phyloP scores from a whole-genome alignment of 73 alveolate genomes.

The Stentor roeselii region DNA sequence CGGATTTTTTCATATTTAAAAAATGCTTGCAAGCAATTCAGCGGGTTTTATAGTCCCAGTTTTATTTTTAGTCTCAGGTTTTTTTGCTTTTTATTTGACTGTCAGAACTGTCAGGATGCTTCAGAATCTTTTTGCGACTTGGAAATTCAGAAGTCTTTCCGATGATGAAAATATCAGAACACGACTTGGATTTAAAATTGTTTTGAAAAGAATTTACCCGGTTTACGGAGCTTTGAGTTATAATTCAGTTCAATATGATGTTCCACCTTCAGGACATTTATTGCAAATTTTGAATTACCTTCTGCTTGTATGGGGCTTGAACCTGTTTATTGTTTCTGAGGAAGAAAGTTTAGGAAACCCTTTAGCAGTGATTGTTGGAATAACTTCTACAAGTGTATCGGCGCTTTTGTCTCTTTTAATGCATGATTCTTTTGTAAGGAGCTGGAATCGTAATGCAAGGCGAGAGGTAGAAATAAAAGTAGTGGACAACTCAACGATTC shows the following conservation, averaged over 20 bases:
- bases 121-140: neutral
- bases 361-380: neutral
- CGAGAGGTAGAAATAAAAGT: neutral
- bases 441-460: neutral
- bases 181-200: neutral
- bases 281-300: neutral
- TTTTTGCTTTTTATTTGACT: neutral
- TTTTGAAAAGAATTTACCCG: neutral
- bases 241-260: neutral
- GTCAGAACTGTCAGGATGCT: neutral
- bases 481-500: neutral
- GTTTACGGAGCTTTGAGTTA: neutral
- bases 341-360: neutral
- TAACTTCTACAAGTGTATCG: neutral
- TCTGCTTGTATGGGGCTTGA: neutral
- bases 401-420: no score
- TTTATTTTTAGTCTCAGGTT: neutral
- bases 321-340: neutral
- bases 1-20: neutral
- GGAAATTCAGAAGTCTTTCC: neutral
- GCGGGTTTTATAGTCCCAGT: neutral
- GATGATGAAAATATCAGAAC: neutral
- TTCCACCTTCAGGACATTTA: neutral
- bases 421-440: neutral
- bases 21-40: neutral